A percentile compares a stretch with the other conserved stretches of the same genome.
These are phyloP conservation scores for Chrysanthemum lavandulifolium DNA, from an alignment of 129 eudicot genomes.

Conservation along the genomic window DNA sequence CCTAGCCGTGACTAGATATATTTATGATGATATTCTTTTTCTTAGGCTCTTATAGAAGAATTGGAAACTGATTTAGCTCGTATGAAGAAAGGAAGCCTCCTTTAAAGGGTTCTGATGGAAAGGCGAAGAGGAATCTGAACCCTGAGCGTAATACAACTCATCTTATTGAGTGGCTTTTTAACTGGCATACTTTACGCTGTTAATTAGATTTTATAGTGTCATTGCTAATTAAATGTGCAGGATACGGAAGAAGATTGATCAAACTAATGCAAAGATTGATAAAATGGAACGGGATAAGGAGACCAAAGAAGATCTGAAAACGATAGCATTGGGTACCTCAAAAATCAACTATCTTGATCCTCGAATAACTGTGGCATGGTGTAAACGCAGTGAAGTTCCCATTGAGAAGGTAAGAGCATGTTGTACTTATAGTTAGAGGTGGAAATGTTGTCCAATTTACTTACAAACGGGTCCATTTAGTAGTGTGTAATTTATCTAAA, in stretches of 20 bases:
- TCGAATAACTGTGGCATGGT: conserved; percentile 98
- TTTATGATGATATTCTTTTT: neutral
- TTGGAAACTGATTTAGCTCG: conserved; percentile 66
- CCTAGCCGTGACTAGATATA: neutral
- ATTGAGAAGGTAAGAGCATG: conserved; percentile 79
- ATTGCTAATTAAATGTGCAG: conserved; percentile 40
- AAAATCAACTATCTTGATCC: conserved; percentile 96
- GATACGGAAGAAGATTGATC: conserved; percentile 72
- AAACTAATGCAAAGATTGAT: conserved; percentile 66
- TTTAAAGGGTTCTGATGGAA: conserved; percentile 71
- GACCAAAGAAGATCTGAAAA: conserved; percentile 86
- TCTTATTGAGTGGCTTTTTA: neutral
- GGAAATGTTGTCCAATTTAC: neutral
- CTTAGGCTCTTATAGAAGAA: conserved; percentile 65
- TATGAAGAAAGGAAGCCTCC: conserved; percentile 93
- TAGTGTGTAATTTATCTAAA: neutral
- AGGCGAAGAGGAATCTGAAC: conserved; percentile 68
- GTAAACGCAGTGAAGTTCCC: conserved; percentile 96
- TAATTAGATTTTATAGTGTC: neutral
- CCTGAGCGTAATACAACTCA: conserved; percentile 65
- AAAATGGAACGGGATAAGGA: conserved; percentile 81
- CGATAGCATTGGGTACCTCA: conserved; percentile 95
- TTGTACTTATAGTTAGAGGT: neutral
- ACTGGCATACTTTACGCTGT: neutral
- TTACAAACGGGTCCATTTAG: neutral